Evolutionary conservation across 805 yeast species (phyloP), one percentile per base, ranked within the genome.

Genomic region (Wickerhamomyces pijperi): DNA sequence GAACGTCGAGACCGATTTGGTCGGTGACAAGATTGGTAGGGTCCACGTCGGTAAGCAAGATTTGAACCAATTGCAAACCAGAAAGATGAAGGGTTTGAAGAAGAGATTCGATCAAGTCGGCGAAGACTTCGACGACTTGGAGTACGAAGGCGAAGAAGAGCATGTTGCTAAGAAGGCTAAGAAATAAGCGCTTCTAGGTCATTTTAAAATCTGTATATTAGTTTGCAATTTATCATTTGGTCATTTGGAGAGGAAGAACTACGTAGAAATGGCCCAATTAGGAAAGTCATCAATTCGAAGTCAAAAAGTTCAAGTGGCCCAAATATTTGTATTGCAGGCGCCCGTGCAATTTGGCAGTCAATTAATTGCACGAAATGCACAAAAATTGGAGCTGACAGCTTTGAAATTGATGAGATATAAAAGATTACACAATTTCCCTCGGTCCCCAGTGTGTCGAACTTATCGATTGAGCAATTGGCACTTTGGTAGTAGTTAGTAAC

Each of bases 41-140:
- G 78, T 92, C 54, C 98, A 92, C 59, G 82, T 92, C 63, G 97
- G 96, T 64, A 79, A 79, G 60, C 98, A 92, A 69, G 97, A 92
- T 60, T 69, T 92, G 60, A 70, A 74, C 56, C 80, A 80, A 60
- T 62, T 92, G 58, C 98, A 92, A 66, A 90, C 98, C 5, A 78
- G 98, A 65, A 92, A 92, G 77, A 86, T 92, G 96, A 92, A 92
- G 72, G 98, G 98, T 60, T 71, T 92, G 56, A 92, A 92, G 67
- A 71, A 83, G 40, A 76, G 74, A 59, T 88, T 72, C 52, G 96
- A 88, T 58, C 95, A 85, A 63, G 64, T 60, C 16, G 65, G 59
- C 35, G 70, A 63, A 21, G 74, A 66, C 19, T 76, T 73, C 33
- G 80, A 70, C 38, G 76, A 67, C 36, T 76, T 67, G 33, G 73